phyloP scores from a whole-genome alignment of 179 eudicot genomes.

The Heliamphora pulchella region DNA sequence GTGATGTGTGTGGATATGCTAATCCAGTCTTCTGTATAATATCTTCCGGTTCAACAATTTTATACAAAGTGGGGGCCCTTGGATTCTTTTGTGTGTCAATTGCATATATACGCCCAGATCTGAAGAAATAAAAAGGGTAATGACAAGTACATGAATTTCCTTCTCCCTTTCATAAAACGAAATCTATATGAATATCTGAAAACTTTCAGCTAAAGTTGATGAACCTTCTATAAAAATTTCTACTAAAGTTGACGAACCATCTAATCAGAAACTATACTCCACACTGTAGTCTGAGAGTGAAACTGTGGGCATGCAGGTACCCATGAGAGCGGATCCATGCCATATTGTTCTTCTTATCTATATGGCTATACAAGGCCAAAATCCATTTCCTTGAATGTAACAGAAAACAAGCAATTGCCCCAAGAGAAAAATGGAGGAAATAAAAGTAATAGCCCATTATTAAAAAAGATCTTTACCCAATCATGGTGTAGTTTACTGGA shows the following conservation, averaged over 20 bases:
- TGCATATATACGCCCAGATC: slow-evolving; percentile 90
- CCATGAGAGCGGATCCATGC: slow-evolving; percentile 2
- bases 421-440: background rate
- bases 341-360: background rate
- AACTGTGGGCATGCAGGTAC: background rate
- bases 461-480: background rate
- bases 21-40: slow-evolving; percentile 70
- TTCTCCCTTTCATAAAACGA: background rate
- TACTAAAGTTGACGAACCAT: background rate
- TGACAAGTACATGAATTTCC: background rate
- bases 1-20: slow-evolving; percentile 93
- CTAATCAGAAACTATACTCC: background rate
- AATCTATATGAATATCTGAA: background rate
- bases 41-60: slow-evolving; percentile 76
- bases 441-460: background rate
- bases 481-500: background rate
- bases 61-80: slow-evolving; percentile 71
- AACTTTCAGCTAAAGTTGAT: background rate
- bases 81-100: slow-evolving; percentile 67
- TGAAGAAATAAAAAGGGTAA: slow-evolving; percentile 19
- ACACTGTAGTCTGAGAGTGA: background rate
- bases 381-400: background rate
- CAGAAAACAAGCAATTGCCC: background rate
- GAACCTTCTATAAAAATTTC: background rate
- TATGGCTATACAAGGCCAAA: background rate